Evolutionary conservation across 2,329 filamentous ascomycete species (phyloP).

Genomic region (Fusarium nygamai): DNA sequence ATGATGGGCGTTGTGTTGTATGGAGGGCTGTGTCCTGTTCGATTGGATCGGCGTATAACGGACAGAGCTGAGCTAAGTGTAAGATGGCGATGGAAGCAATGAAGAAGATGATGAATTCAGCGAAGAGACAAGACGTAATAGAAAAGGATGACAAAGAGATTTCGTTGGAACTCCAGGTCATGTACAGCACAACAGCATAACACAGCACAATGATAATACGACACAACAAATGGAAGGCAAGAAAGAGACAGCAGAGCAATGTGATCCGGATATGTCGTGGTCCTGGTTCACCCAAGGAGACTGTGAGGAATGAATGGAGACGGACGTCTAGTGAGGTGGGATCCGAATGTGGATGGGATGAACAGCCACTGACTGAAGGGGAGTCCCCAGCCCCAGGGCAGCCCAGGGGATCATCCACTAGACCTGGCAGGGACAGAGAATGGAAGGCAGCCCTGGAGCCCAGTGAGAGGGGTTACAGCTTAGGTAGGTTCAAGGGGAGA

Average conservation of each 20-base stretch:
- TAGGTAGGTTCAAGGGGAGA: slow-evolving; percentile 17
- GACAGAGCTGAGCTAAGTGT: slow-evolving; percentile 12
- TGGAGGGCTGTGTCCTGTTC: slow-evolving; percentile 21
- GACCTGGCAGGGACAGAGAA: slow-evolving; percentile 13
- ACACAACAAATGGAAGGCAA: slow-evolving; percentile 21
- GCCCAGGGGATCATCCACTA: slow-evolving; percentile 32
- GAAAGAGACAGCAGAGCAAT: slow-evolving; percentile 30
- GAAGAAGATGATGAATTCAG: not conserved
- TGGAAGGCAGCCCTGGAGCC: not conserved
- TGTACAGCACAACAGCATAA: not conserved
- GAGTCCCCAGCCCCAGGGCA: slow-evolving; percentile 10
- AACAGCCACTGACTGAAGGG: slow-evolving; percentile 31
- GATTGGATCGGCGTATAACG: slow-evolving; percentile 25
- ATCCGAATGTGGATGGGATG: slow-evolving; percentile 41
- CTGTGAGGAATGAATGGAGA: slow-evolving; percentile 40
- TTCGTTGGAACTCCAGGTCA: not conserved
- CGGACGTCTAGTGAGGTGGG: slow-evolving; percentile 15
- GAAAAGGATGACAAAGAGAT: slow-evolving; percentile 16
- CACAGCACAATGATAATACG: not conserved
- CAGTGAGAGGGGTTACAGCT: slow-evolving; percentile 33
- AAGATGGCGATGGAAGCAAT: slow-evolving; percentile 10
- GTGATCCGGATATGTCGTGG: slow-evolving; percentile 35
- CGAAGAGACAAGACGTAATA: slow-evolving; percentile 13
- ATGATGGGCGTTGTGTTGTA: slow-evolving; percentile 13
- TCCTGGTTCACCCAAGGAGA: slow-evolving; percentile 33